Conservation (phyloP, 1,284 basidiomycete species). For the Boletus mariae region DNA sequence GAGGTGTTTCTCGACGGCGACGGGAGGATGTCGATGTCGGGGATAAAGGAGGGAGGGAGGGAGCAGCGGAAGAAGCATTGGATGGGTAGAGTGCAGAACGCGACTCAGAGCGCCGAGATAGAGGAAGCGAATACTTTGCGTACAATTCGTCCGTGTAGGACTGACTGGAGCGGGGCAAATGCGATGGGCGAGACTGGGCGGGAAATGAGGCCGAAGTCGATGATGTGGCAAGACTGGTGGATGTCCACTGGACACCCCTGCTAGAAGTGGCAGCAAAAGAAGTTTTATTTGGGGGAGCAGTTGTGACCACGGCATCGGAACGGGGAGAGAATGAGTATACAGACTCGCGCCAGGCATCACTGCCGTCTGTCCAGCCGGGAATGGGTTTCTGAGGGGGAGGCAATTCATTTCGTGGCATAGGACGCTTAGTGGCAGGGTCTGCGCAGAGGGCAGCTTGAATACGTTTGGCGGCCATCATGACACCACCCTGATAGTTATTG, state of each 20-base stretch:
- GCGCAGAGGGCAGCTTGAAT: slow-evolving; percentile 49
- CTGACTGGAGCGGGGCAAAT: slow-evolving; percentile 25
- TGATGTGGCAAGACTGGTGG: slow-evolving; percentile 33
- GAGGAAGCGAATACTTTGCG: slow-evolving; percentile 50
- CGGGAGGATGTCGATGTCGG: slow-evolving; percentile 31
- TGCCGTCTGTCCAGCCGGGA: slow-evolving; percentile 69
- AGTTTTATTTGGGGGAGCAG: slow-evolving; percentile 27
- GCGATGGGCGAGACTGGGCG: slow-evolving; percentile 12
- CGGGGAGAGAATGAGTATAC: slow-evolving; percentile 48
- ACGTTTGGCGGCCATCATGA: slow-evolving; percentile 65
- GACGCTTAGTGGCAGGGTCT: slow-evolving; percentile 35
- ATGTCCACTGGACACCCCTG: slow-evolving; percentile 48
- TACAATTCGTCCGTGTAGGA: slow-evolving; percentile 48
- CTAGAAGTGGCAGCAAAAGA: slow-evolving; percentile 49
- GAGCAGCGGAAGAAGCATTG: slow-evolving; percentile 32
- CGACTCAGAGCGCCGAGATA: slow-evolving; percentile 50
- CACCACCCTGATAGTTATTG: slow-evolving; percentile 49
- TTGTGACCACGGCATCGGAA: slow-evolving; percentile 24
- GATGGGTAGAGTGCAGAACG: slow-evolving; percentile 40
- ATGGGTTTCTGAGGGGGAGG: slow-evolving; percentile 42
- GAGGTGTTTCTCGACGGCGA: slow-evolving; percentile 45
- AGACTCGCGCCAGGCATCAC: slow-evolving; percentile 57
- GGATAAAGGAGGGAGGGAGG: slow-evolving; percentile 30
- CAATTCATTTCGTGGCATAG: slow-evolving; percentile 18
- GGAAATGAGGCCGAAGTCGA: slow-evolving; percentile 24